Base-by-base conservation (phyloP, 768 basidiomycete genomes). In the Podaxis sp. region DNA sequence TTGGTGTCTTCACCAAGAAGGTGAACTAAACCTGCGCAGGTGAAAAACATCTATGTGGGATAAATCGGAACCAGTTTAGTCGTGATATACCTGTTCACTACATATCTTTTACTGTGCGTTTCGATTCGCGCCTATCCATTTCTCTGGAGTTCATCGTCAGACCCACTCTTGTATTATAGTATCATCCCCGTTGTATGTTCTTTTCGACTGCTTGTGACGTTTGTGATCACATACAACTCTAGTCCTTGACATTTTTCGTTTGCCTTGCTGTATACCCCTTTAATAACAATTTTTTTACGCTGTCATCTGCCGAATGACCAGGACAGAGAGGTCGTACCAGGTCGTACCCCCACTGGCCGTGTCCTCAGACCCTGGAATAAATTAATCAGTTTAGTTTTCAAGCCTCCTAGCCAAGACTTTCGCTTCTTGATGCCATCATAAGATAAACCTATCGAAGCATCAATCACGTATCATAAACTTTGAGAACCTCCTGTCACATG, bases 1-100 rank as follows among this genome's bases (percentile, higher is more conserved):
- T 83, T n/a, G 81, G 82, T 7, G 66, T 75, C 40, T 73, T 82
- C 69, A 66, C 70, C 64, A 73, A 70, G 66, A 70, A 70, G 28
- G 44, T 60, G n/a, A 44, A 67, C 38, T 62, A 58, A 64, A 24
- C 28, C 3, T 33, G 33, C 3, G 33, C 33, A 0, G 10, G 33
- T 33, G 33, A 33, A 55, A 40, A 55, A 5, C 6, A n/a, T 13
- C 22, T 24, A 44, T 13, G 41, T 17, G 13, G 41, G 15, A 44
- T 13, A 20, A 44, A 28, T 17, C 51, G 7, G 51, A 8, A 28
- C 28, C 15, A 26, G 26, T 33, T 33, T n/a, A 2, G 8, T 17
- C 51, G 7, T 28, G 30, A 6, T 13, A 10, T 4, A n/a, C 51
- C 10, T 22, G 8, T 56, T 11, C 37, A n/a, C 6, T 15, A n/a